phyloP scores from a whole-genome alignment of 306 rosid genomes.

The Dalbergia cultrata region DNA sequence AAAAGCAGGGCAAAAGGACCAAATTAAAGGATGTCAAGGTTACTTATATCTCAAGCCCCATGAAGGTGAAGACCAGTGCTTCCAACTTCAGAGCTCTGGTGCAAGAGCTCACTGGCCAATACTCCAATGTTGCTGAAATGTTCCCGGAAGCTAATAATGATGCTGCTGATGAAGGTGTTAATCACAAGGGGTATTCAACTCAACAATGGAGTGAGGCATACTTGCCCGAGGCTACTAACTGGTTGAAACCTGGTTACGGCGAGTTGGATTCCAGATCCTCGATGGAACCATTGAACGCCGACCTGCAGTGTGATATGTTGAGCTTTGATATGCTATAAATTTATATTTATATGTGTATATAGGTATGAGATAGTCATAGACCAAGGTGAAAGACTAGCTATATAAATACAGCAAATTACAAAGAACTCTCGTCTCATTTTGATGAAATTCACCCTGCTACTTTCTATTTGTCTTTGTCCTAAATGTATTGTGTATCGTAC shows the following conservation, averaged over 20 bases:
- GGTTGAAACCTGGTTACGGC: slow-evolving; percentile 43
- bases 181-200: background rate
- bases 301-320: slow-evolving; percentile 30
- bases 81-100: slow-evolving; percentile 82
- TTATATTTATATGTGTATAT: too few relatives aligned
- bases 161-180: slow-evolving; percentile 4
- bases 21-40: slow-evolving; percentile 62
- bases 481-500: too few relatives aligned
- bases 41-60: slow-evolving; percentile 82
- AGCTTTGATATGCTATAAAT: slow-evolving; percentile 14
- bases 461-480: too few relatives aligned
- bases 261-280: slow-evolving; percentile 17
- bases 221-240: background rate
- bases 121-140: slow-evolving; percentile 72
- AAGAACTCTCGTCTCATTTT: too few relatives aligned
- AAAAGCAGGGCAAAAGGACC: slow-evolving; percentile 45
- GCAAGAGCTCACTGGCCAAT: slow-evolving; percentile 81
- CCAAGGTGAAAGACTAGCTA: too few relatives aligned
- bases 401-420: too few relatives aligned
- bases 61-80: slow-evolving; percentile 84
- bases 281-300: slow-evolving; percentile 18
- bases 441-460: too few relatives aligned
- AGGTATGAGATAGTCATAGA: too few relatives aligned
- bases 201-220: slow-evolving; percentile 37
- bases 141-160: slow-evolving; percentile 50